Conservation (phyloP, 768 basidiomycete genomes). For the Hypholoma fasciculare region DNA sequence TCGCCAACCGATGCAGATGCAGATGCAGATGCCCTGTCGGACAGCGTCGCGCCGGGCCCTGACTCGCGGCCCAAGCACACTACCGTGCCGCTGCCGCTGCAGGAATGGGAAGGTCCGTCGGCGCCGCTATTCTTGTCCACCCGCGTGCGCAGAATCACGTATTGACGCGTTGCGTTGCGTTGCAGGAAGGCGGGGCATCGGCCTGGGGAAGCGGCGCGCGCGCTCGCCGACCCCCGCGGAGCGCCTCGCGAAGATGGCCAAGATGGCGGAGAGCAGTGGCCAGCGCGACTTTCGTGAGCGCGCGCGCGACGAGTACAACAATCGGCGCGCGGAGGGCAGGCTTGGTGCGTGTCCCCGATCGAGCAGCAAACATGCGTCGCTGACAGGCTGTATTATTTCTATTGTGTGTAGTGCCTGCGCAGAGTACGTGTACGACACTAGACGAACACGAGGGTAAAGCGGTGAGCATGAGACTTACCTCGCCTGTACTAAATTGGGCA, state of each 20-base stretch:
- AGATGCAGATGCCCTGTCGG: no score
- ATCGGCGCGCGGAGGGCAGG: slow-evolving; percentile 69
- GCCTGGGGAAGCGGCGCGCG: slow-evolving; percentile 60
- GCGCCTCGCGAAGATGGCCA: slow-evolving; percentile 73
- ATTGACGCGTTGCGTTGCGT: no score
- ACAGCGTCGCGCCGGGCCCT: neutral
- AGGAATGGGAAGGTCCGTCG: slow-evolving; percentile 75
- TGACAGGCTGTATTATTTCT: neutral
- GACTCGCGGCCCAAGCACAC: slow-evolving; percentile 37
- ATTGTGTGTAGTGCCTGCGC: slow-evolving; percentile 48
- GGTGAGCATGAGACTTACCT: slow-evolving; percentile 38
- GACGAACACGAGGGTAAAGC: slow-evolving; percentile 73
- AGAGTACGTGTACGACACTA: slow-evolving; percentile 70
- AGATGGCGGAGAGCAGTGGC: slow-evolving; percentile 62
- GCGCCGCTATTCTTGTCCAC: slow-evolving; percentile 1
- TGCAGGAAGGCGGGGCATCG: slow-evolving; percentile 79
- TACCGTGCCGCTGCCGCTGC: slow-evolving; percentile 69
- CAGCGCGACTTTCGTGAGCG: slow-evolving; percentile 70
- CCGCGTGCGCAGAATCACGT: neutral
- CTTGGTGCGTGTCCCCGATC: slow-evolving; percentile 40
- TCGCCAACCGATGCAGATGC: slow-evolving; percentile 4
- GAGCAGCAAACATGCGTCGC: neutral
- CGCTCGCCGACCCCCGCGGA: slow-evolving; percentile 64
- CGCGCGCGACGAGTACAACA: slow-evolving; percentile 71
- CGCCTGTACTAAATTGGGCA: neutral